A percentile compares a stretch with the other conserved stretches of the same genome.
phyloP scores from a whole-genome alignment of 1,284 basidiomycete genomes.

The Leccinum cinnamomeum region DNA sequence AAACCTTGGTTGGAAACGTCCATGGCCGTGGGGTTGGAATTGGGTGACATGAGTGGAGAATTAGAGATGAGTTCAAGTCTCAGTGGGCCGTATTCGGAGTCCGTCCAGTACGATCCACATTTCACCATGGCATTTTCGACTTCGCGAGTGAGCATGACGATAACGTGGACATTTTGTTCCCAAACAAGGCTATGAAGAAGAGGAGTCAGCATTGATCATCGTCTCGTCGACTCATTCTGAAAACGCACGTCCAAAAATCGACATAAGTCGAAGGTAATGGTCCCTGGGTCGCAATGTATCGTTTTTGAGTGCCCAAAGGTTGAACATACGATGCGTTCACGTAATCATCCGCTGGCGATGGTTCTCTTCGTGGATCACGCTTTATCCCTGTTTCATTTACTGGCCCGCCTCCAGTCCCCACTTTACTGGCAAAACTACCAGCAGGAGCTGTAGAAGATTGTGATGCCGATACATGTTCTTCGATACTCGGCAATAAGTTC shows the following conservation, averaged over 20 bases:
- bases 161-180: conserved; percentile 80
- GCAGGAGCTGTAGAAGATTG: conserved; percentile 5
- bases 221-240: not conserved
- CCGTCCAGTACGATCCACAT: conserved; percentile 90
- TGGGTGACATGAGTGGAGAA: conserved; percentile 41
- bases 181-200: conserved; percentile 61
- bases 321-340: conserved; percentile 93
- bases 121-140: conserved; percentile 88
- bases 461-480: conserved; percentile 13
- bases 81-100: conserved; percentile 70
- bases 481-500: conserved; percentile 21
- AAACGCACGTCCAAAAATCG: conserved; percentile 94
- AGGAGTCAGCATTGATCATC: conserved; percentile 10
- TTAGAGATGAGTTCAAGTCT: conserved; percentile 64
- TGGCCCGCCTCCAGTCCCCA: not conserved
- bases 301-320: conserved; percentile 73
- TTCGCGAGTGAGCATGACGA: conserved; percentile 91
- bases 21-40: not conserved
- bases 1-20: conserved; percentile 32
- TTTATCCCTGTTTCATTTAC: not conserved
- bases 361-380: conserved; percentile 7
- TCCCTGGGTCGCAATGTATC: conserved; percentile 96
- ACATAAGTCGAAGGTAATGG: conserved; percentile 87
- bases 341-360: conserved; percentile 71
- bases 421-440: not conserved